These are phyloP conservation scores for Fusarium agapanthi DNA, from an alignment of 2,329 filamentous ascomycete genomes.

Conservation along the genomic window DNA sequence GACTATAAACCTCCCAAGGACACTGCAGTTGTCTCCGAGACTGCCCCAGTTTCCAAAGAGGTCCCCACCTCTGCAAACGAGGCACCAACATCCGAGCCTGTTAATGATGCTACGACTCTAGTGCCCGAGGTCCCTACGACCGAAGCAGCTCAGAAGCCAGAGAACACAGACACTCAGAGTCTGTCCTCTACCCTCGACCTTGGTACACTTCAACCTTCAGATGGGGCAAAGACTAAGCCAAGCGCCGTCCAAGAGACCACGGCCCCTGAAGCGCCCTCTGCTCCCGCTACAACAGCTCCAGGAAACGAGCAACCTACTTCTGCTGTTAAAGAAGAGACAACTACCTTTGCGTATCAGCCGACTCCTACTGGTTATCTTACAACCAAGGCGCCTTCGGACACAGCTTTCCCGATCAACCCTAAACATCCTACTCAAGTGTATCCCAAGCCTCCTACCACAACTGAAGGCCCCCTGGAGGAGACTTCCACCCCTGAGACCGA, in stretches of 20 bases:
- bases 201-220: slow-evolving; percentile 32
- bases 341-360: slow-evolving; percentile 3
- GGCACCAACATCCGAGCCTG: slow-evolving; percentile 2
- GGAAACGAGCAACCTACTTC: slow-evolving; percentile 1
- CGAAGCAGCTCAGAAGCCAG: slow-evolving; percentile 13
- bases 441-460: neutral
- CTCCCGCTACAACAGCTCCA: slow-evolving; percentile 1
- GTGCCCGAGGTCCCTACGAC: neutral
- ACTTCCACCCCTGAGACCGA: slow-evolving; percentile 3
- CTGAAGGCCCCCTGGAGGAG: neutral
- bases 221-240: slow-evolving; percentile 7
- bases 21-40: neutral
- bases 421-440: slow-evolving; percentile 8
- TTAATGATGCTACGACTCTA: slow-evolving; percentile 1
- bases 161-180: neutral
- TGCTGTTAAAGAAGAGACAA: slow-evolving; percentile 1
- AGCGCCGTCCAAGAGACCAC: slow-evolving; percentile 18
- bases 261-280: slow-evolving; percentile 4
- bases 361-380: slow-evolving; percentile 12
- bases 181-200: slow-evolving; percentile 37
- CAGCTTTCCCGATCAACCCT: slow-evolving; percentile 8
- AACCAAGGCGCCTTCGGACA: slow-evolving; percentile 9
- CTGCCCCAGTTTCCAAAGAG: neutral
- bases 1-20: neutral
- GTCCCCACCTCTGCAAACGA: neutral